Conservation (phyloP, 352 stramenopile genomes). For the Phytophthora citrophthora region DNA sequence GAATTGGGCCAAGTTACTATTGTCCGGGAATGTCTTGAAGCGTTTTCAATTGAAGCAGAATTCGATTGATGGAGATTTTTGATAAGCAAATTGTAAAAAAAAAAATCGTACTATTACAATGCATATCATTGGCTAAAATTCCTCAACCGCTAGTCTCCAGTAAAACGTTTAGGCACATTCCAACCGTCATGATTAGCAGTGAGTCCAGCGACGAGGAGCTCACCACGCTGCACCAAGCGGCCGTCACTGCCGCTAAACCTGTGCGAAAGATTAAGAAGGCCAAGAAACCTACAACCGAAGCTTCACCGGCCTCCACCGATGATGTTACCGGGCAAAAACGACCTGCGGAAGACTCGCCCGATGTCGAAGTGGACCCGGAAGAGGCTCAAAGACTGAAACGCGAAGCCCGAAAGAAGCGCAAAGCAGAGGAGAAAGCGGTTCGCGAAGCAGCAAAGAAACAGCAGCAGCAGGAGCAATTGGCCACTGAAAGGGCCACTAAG, state of each 20-base stretch:
- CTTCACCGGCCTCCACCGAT: neutral
- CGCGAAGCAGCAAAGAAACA: conserved; percentile 48
- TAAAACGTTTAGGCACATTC: conserved; percentile 8
- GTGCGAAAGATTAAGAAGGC: conserved; percentile 36
- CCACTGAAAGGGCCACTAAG: conserved; percentile 51
- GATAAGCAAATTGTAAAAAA: no score
- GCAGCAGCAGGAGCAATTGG: conserved; percentile 33
- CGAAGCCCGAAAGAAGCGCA: conserved; percentile 75
- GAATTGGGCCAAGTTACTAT: neutral
- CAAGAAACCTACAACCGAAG: conserved; percentile 24
- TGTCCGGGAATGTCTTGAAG: neutral
- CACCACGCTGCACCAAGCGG: conserved; percentile 62
- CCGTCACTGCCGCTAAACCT: conserved; percentile 33
- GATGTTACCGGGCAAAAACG: conserved; percentile 25
- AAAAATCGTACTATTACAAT: no score
- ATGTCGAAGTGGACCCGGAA: conserved; percentile 13
- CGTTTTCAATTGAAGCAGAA: neutral
- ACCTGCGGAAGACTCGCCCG: conserved; percentile 4
- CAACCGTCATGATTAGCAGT: conserved; percentile 80
- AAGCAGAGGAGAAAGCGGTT: conserved; percentile 57
- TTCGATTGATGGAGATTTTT: neutral
- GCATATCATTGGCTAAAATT: conserved; percentile 21
- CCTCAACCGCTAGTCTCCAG: conserved; percentile 11
- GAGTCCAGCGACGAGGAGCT: conserved; percentile 91
- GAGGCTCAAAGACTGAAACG: conserved; percentile 52